Evolutionary conservation across 352 stramenopile species (phyloP), one percentile per base, ranked within the genome.

Genomic region (Saprolegnia diclina): DNA sequence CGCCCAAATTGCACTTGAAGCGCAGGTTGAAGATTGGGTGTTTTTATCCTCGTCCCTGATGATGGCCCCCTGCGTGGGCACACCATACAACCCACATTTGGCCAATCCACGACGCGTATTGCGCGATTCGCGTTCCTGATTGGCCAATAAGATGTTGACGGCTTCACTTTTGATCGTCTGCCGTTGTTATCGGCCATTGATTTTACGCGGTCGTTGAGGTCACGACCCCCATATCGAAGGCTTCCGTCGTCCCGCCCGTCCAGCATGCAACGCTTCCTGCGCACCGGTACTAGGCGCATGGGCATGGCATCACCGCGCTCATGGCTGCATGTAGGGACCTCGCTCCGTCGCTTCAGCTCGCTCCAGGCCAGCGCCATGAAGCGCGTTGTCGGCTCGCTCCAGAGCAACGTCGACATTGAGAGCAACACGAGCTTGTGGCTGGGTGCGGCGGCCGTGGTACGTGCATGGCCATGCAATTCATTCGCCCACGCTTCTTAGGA

Each of bases 391-490:
- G 63, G 63, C 13, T 62, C 63, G 35, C 46, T 69, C 42, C 63
- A 69, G 38, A 35, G 35, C 26, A 69, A 38, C 32, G 63, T 69
- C 45, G 78, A 89, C 65, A 75, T 94, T n/a, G 84, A 92, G 76
- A 79, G 77, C 29, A 94, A 92, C 73, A 76, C 82, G 53, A 89
- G 89, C 66, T 72, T 94, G 38, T 94, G 86, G 86, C 83, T 94
- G 53, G 86, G 86, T 64, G 85, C 77, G 24, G 77, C 77, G 38
- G 84, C 82, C 29, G 83, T 94, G 75, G 86, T 94, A 70, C 64
- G 82, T 81, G 32, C 35, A 62, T 67, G 9, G 56, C 14, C 7
- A 53, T 46, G n/a, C 24, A 35, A 18, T n/a, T n/a, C 44, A 4
- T 38, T 37, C 11, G 52, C 53, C 46, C 26, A 54, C 14, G 22